phyloP scores from a whole-genome alignment of 2,329 filamentous ascomycete species.

The Niveomyces coronatus region DNA sequence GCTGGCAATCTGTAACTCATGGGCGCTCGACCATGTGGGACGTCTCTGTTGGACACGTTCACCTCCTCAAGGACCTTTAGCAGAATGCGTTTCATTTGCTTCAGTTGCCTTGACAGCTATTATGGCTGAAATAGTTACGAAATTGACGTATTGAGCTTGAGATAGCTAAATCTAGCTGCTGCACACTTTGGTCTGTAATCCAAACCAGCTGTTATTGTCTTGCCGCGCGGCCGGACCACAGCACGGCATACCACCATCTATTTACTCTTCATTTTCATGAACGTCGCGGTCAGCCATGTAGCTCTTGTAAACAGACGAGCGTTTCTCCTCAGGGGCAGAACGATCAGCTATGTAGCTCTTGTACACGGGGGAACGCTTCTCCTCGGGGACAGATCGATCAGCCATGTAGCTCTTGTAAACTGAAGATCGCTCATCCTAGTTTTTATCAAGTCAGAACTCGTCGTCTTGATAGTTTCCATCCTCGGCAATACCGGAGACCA shows the following conservation, averaged over 20 bases:
- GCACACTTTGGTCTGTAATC: background rate
- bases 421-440: background rate
- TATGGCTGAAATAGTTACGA: background rate
- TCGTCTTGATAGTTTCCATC: background rate
- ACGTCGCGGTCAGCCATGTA: background rate
- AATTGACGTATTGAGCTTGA: background rate
- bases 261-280: background rate
- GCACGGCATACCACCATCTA: background rate
- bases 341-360: background rate
- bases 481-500: background rate
- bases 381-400: background rate
- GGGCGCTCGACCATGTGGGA: background rate
- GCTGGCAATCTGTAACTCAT: background rate
- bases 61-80: background rate
- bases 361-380: background rate
- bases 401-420: background rate
- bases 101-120: background rate
- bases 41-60: background rate
- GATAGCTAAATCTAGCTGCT: background rate
- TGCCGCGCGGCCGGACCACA: background rate
- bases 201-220: background rate
- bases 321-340: background rate
- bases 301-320: background rate
- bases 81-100: background rate
- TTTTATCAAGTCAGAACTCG: background rate